These are phyloP conservation scores for Starmerella bacillaris DNA, from an alignment of 805 yeast genomes.

Conservation along the genomic window DNA sequence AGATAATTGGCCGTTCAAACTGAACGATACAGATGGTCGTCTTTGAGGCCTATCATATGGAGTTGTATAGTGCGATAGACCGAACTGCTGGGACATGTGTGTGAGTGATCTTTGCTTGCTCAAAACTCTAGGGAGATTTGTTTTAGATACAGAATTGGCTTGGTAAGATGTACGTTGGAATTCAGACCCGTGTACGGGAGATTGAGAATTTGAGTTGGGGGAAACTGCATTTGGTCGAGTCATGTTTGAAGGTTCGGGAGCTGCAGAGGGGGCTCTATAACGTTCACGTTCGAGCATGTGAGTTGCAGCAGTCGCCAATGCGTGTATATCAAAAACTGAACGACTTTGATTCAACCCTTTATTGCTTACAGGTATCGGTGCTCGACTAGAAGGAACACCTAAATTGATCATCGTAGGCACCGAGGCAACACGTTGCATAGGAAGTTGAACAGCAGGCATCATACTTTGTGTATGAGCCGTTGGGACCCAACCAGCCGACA, in stretches of 20 bases:
- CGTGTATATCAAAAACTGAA: constrained; percentile 25
- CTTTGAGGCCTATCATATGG: constrained; percentile 19
- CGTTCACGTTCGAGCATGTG: constrained; percentile 28
- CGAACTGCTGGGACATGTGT: constrained; percentile 13
- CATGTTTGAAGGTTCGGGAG: no score
- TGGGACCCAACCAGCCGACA: neutral
- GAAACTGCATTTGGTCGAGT: neutral
- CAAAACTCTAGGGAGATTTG: neutral
- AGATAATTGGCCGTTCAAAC: constrained; percentile 1
- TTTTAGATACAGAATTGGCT: neutral
- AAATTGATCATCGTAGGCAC: neutral
- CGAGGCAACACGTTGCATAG: constrained; percentile 1
- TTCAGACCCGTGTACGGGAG: neutral
- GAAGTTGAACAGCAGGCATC: neutral
- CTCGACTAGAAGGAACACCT: neutral
- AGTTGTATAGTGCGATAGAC: constrained; percentile 13
- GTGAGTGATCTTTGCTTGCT: constrained; percentile 18
- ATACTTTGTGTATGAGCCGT: neutral
- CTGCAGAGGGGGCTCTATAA: constrained; percentile 1
- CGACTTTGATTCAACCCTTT: constrained; percentile 5
- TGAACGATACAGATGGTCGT: constrained; percentile 18
- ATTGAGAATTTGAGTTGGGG: neutral
- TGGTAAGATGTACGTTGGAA: neutral
- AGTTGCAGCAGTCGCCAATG: constrained; percentile 29
- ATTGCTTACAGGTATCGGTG: neutral